These are phyloP conservation scores for Bipolaris victoriae DNA, from an alignment of 2,329 filamentous ascomycete genomes.

Conservation along the genomic window DNA sequence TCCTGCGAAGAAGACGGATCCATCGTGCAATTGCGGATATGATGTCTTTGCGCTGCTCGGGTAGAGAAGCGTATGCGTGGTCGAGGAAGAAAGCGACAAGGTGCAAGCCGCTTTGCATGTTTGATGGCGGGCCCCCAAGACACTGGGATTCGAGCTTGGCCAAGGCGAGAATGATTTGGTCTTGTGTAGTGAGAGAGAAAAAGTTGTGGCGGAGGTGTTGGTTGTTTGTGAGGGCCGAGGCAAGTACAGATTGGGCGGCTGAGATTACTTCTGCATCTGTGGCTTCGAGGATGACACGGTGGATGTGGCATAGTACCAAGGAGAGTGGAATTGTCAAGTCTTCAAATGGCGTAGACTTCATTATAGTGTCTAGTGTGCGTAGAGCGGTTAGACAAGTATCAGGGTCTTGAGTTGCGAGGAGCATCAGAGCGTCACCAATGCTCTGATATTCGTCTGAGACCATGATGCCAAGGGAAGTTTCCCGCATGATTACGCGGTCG, in stretches of 20 bases:
- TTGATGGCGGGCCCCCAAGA: slow-evolving; percentile 36
- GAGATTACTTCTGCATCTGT: slow-evolving; percentile 38
- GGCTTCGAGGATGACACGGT: slow-evolving; percentile 25
- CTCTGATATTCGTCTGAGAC: slow-evolving; percentile 27
- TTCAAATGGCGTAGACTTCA: slow-evolving; percentile 13
- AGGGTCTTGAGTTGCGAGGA: slow-evolving; percentile 30
- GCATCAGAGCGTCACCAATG: slow-evolving; percentile 32
- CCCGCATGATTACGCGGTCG: slow-evolving; percentile 33
- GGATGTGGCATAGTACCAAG: slow-evolving; percentile 29
- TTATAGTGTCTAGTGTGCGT: slow-evolving; percentile 29
- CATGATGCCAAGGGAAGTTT: slow-evolving; percentile 15
- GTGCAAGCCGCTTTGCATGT: slow-evolving; percentile 39
- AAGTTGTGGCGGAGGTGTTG: slow-evolving; percentile 15
- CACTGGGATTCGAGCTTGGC: slow-evolving; percentile 37
- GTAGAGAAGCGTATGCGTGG: slow-evolving; percentile 22
- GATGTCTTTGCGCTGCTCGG: slow-evolving; percentile 8
- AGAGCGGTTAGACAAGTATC: slow-evolving; percentile 37
- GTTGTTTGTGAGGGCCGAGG: slow-evolving; percentile 23
- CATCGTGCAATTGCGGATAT: slow-evolving; percentile 29
- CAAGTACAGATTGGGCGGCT: slow-evolving; percentile 38
- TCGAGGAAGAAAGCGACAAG: slow-evolving; percentile 44
- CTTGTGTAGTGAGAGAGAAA: slow-evolving; percentile 23
- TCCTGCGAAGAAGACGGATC: slow-evolving; percentile 39
- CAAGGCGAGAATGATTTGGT: slow-evolving; percentile 25
- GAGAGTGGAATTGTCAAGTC: slow-evolving; percentile 24